Evolutionary conservation across 345 rosid genomes (phyloP).

Genomic region (Salix exigua): DNA sequence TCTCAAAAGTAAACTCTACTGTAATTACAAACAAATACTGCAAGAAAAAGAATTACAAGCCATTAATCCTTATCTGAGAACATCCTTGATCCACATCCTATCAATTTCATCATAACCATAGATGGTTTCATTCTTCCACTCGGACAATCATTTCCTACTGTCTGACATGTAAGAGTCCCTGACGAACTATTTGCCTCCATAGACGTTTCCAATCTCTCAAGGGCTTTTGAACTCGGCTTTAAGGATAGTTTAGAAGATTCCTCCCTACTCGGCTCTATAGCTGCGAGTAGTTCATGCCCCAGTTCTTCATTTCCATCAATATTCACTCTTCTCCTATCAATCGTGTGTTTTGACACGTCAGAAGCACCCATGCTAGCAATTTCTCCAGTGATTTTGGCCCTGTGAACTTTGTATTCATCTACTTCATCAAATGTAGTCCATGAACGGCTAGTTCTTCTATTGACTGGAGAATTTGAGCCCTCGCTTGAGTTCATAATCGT

Average conservation of each 20-base stretch:
- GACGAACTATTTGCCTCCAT: not conserved
- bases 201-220: not conserved
- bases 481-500: constrained; percentile 20
- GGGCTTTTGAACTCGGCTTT: not conserved
- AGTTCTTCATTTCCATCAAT: not conserved
- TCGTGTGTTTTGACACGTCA: constrained; percentile 3
- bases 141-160: too few species aligned
- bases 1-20: too few species aligned
- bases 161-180: not conserved
- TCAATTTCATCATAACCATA: constrained; percentile 7
- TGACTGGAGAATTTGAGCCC: constrained; percentile 19
- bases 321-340: not conserved
- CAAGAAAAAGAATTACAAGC: not conserved
- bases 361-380: not conserved
- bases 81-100: constrained; percentile 20
- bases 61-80: not conserved
- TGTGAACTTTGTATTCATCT: constrained; percentile 18
- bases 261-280: constrained; percentile 9
- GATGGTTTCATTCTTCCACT: constrained; percentile 4
- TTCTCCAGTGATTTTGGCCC: constrained; percentile 25
- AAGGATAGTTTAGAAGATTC: constrained; percentile 12
- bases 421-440: constrained; percentile 18
- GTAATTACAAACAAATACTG: too few species aligned
- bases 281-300: not conserved
- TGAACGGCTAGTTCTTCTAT: constrained; percentile 16